Evolutionary conservation across 257 asterid genomes (phyloP).

Genomic region (Plectranthus barbatus): DNA sequence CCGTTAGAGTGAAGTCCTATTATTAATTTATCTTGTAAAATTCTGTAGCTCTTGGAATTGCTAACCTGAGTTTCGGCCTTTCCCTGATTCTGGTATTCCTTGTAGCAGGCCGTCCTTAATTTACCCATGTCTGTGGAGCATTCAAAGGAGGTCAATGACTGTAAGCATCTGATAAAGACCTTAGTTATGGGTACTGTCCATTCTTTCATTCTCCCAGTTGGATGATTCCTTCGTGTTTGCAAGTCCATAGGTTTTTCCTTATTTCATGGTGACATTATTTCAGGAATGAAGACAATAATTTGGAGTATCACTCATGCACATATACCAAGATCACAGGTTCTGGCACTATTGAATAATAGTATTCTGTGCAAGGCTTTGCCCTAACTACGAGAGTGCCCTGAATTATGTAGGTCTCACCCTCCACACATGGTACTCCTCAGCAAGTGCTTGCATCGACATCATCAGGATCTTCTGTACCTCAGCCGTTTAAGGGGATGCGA

Average conservation of each 20-base stretch:
- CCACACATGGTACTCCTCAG: slow-evolving; percentile 82
- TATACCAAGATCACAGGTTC: slow-evolving; percentile 92
- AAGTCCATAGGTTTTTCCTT: not conserved
- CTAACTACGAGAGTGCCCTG: slow-evolving; percentile 14
- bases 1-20: not conserved
- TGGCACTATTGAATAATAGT: slow-evolving; percentile 12
- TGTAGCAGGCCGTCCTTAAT: slow-evolving; percentile 85
- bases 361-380: slow-evolving; percentile 4
- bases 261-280: slow-evolving; percentile 6
- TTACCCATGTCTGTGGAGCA: slow-evolving; percentile 78
- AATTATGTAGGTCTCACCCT: slow-evolving; percentile 70
- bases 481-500: slow-evolving; percentile 88
- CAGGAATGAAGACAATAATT: slow-evolving; percentile 98
- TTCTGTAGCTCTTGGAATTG: not conserved
- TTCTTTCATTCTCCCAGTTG: slow-evolving; percentile 13
- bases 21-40: not conserved
- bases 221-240: not conserved
- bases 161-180: slow-evolving; percentile 96
- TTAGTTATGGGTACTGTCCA: slow-evolving; percentile 80
- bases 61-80: not conserved
- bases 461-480: slow-evolving; percentile 62
- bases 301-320: slow-evolving; percentile 99
- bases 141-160: slow-evolving; percentile 93
- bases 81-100: slow-evolving; percentile 17
- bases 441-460: slow-evolving; percentile 65